Percentiles rank a stretch among this genome's conserved stretches.
Conservation (phyloP, 2,329 filamentous ascomycete species). For the Leptosphaerulina australis region DNA sequence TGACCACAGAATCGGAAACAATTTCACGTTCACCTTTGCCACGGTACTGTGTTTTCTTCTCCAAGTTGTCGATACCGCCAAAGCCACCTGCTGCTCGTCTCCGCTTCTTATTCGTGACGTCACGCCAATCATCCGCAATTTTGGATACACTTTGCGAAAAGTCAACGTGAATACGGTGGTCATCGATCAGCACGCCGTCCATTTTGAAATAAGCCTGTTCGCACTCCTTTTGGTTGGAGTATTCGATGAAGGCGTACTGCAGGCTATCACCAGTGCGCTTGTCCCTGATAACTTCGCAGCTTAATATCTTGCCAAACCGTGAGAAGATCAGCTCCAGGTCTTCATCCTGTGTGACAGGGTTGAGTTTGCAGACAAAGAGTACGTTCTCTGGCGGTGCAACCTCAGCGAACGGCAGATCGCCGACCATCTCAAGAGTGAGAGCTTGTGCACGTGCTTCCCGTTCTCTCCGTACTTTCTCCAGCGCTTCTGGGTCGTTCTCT, state of each 20-base stretch:
- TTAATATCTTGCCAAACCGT: conserved; percentile 92
- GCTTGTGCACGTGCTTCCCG: conserved; percentile 92
- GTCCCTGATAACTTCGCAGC: conserved; percentile 94
- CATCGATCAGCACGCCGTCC: conserved; percentile 95
- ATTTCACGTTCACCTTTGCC: conserved; percentile 37
- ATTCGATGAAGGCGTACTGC: conserved; percentile 98
- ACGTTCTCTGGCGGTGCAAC: conserved; percentile 97
- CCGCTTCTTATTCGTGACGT: conserved; percentile 81
- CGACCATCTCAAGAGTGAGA: conserved; percentile 95
- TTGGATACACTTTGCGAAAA: conserved; percentile 94
- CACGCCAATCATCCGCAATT: conserved; percentile 87
- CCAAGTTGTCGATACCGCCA: conserved; percentile 84
- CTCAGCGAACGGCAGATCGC: conserved; percentile 94
- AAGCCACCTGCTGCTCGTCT: conserved; percentile 71
- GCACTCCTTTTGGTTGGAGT: conserved; percentile 88
- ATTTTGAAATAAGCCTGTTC: conserved; percentile 98
- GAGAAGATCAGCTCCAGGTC: conserved; percentile 96
- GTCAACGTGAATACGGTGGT: conserved; percentile 96
- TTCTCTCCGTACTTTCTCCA: conserved; percentile 81
- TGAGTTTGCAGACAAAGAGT: conserved; percentile 97
- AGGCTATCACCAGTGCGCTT: conserved; percentile 92
- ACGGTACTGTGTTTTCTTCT: conserved; percentile 86
- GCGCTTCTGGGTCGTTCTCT: conserved; percentile 77
- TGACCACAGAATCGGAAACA: conserved; percentile 41
- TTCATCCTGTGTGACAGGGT: conserved; percentile 92